A percentile compares a stretch with the other conserved stretches of the same genome.
phyloP scores from a whole-genome alignment of 1,139 yeast genomes.

The Ashbya aceris region DNA sequence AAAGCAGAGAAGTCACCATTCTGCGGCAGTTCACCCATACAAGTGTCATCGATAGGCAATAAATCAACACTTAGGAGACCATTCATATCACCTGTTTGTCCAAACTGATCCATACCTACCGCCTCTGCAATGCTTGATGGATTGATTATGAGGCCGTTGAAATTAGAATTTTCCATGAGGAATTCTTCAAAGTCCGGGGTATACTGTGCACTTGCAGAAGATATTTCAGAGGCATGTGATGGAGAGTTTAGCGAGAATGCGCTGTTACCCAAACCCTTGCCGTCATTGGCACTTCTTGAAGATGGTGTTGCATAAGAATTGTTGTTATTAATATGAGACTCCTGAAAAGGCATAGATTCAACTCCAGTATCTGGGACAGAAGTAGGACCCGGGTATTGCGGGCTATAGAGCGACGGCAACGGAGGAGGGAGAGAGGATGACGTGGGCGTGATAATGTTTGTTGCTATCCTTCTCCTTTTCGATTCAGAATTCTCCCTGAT shows the following conservation, averaged over 20 bases:
- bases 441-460: too few species aligned
- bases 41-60: slow-evolving; percentile 22
- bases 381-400: too few species aligned
- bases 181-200: slow-evolving; percentile 29
- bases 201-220: slow-evolving; percentile 14
- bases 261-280: too few species aligned
- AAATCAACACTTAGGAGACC: slow-evolving; percentile 13
- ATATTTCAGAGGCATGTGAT: slow-evolving; percentile 11
- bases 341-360: too few species aligned
- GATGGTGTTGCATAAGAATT: too few species aligned
- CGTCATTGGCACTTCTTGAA: too few species aligned
- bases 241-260: too few species aligned
- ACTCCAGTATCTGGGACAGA: too few species aligned
- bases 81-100: slow-evolving; percentile 12
- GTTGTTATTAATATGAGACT: too few species aligned
- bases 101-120: slow-evolving; percentile 23
- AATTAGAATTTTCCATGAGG: slow-evolving; percentile 24
- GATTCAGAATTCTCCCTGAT: slow-evolving; percentile 7
- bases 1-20: not conserved
- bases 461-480: too few species aligned
- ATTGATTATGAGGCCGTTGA: slow-evolving; percentile 25
- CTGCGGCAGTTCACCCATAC: slow-evolving; percentile 18
- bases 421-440: too few species aligned
- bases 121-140: slow-evolving; percentile 29
- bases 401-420: too few species aligned